A percentile compares a stretch with the other conserved stretches of the same genome.
These are phyloP conservation scores for Colletotrichum sp. DNA, from an alignment of 2,329 filamentous ascomycete genomes.

Conservation along the genomic window DNA sequence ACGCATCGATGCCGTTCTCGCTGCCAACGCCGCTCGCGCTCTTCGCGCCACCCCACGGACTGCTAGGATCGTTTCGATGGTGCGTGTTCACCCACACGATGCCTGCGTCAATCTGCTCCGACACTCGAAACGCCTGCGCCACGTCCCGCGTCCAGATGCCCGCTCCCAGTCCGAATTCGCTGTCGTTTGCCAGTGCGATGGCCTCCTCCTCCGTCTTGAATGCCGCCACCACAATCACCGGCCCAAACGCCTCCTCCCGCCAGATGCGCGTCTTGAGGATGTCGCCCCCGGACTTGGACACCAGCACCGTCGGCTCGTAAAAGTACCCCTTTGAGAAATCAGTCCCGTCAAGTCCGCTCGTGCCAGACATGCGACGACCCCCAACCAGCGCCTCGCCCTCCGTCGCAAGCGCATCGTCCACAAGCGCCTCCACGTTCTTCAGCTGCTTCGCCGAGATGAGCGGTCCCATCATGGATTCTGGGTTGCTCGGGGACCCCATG, in stretches of 20 bases:
- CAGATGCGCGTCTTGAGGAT: constrained; percentile 76
- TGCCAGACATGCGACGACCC: constrained; percentile 51
- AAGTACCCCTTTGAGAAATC: constrained; percentile 70
- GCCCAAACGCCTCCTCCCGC: constrained; percentile 83
- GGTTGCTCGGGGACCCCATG: constrained; percentile 63
- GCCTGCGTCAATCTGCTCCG: constrained; percentile 72
- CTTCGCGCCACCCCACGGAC: constrained; percentile 72
- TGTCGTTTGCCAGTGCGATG: constrained; percentile 73
- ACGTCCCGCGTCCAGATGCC: constrained; percentile 79
- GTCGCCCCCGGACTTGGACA: constrained; percentile 54
- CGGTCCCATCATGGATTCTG: constrained; percentile 66
- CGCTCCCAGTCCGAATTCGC: constrained; percentile 77
- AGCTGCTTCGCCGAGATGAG: constrained; percentile 68
- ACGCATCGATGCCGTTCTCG: constrained; percentile 73
- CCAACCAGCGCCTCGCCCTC: constrained; percentile 45
- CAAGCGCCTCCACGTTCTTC: constrained; percentile 69
- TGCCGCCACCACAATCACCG: constrained; percentile 75
- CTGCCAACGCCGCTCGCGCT: constrained; percentile 70
- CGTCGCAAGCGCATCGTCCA: constrained; percentile 64
- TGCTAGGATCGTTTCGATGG: constrained; percentile 74
- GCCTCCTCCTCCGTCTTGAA: constrained; percentile 78
- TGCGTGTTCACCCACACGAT: constrained; percentile 65
- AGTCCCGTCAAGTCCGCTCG: constrained; percentile 52
- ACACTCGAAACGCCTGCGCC: constrained; percentile 74
- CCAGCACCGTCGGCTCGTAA: constrained; percentile 79